Percentiles rank a stretch among this genome's conserved stretches.
Evolutionary conservation across 2,329 filamentous ascomycete species (phyloP).

Genomic region (Mariannaea sp.): DNA sequence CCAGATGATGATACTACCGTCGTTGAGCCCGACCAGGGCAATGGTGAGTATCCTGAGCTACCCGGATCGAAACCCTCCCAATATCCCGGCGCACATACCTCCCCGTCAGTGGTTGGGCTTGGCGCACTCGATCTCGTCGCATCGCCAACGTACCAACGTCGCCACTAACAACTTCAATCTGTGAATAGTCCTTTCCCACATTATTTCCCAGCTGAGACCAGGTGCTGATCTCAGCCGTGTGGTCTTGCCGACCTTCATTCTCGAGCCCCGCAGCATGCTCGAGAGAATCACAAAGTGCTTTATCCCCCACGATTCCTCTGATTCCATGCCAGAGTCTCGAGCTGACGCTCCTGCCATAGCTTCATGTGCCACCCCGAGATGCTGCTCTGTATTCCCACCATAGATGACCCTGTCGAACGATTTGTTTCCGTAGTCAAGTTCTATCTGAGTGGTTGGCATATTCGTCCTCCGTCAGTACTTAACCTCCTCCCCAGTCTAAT

Average conservation of each 20-base stretch:
- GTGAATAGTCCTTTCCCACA: slow-evolving; percentile 82
- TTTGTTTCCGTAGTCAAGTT: slow-evolving; percentile 98
- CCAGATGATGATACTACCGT: slow-evolving; percentile 74
- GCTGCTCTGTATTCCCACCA: slow-evolving; percentile 81
- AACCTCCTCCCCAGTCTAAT: background rate
- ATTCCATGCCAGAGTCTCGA: slow-evolving; percentile 9
- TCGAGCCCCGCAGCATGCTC: slow-evolving; percentile 96
- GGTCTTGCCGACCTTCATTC: slow-evolving; percentile 94
- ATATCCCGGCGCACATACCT: background rate
- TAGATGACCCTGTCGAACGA: slow-evolving; percentile 86
- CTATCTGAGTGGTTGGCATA: slow-evolving; percentile 98
- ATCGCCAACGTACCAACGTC: background rate
- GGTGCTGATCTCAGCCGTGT: slow-evolving; percentile 95
- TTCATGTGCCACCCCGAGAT: slow-evolving; percentile 99
- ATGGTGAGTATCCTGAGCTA: slow-evolving; percentile 71
- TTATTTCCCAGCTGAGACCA: slow-evolving; percentile 94
- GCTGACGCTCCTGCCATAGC: slow-evolving; percentile 53
- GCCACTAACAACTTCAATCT: slow-evolving; percentile 24
- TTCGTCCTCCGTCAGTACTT: slow-evolving; percentile 83
- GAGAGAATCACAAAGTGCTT: slow-evolving; percentile 95
- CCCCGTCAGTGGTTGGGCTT: no score
- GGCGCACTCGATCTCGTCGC: slow-evolving; percentile 16
- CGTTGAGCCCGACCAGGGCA: slow-evolving; percentile 91
- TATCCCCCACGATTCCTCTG: background rate
- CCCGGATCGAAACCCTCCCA: slow-evolving; percentile 13